Evolutionary conservation across 2,329 filamentous ascomycete species (phyloP).

Genomic region (Paraphaeosphaeria sporulosa): DNA sequence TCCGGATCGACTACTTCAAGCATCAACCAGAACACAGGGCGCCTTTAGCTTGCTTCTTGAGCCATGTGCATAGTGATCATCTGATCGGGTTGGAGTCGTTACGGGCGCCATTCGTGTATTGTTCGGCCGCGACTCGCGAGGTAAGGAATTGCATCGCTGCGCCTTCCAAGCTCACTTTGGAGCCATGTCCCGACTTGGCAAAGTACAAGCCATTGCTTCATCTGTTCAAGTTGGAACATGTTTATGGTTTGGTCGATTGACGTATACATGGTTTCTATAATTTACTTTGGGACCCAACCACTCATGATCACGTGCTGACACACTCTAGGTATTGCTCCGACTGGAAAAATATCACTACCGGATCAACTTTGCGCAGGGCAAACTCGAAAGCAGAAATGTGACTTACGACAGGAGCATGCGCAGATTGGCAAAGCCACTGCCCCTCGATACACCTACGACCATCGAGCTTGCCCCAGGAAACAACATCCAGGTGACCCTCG

Average conservation of each 20-base stretch:
- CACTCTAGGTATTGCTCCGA: conserved; percentile 70
- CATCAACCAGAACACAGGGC: conserved; percentile 60
- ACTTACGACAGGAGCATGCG: conserved; percentile 76
- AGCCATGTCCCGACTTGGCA: neutral
- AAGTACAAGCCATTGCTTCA: too few species aligned
- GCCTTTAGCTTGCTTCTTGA: conserved; percentile 85
- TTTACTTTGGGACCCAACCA: too few species aligned
- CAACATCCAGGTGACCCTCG: conserved; percentile 79
- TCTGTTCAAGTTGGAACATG: too few species aligned
- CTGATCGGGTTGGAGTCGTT: conserved; percentile 80
- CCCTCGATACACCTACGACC: conserved; percentile 77
- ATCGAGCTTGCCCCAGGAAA: conserved; percentile 76
- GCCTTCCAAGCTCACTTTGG: neutral
- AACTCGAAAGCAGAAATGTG: conserved; percentile 76
- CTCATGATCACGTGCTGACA: neutral
- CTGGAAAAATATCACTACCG: conserved; percentile 82
- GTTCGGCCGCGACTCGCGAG: conserved; percentile 81
- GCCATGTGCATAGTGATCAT: conserved; percentile 93
- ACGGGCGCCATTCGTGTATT: conserved; percentile 85
- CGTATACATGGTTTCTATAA: too few species aligned
- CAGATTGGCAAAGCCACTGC: conserved; percentile 78
- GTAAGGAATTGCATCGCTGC: conserved; percentile 42
- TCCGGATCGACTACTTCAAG: conserved; percentile 85
- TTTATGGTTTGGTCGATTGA: too few species aligned
- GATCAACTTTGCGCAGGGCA: conserved; percentile 79